phyloP scores from a whole-genome alignment of 306 rosid genomes.

The Mucuna pruriens region DNA sequence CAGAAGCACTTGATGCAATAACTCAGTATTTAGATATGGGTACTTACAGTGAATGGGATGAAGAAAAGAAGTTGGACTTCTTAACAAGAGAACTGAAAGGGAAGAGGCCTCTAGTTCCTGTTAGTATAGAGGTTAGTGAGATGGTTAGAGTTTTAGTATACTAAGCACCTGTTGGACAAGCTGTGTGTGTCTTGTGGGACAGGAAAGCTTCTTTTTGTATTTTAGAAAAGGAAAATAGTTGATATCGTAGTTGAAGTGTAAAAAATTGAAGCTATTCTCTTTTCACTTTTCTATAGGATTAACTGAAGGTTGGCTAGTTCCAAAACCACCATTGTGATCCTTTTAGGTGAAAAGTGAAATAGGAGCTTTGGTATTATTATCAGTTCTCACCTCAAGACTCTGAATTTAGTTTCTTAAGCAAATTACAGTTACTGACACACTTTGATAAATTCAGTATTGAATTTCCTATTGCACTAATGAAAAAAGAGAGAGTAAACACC shows the following conservation, averaged over 20 bases:
- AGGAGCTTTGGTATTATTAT: background rate
- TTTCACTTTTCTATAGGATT: background rate
- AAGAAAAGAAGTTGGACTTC: constrained; percentile 87
- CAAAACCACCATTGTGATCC: background rate
- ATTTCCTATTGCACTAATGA: background rate
- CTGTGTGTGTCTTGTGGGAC: constrained; percentile 8
- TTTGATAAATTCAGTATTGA: background rate
- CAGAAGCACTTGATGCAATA: constrained; percentile 89
- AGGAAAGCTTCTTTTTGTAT: background rate
- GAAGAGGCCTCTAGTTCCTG: constrained; percentile 91
- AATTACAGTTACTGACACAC: background rate
- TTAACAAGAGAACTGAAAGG: constrained; percentile 85
- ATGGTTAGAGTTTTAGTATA: constrained; percentile 12
- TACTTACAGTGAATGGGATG: constrained; percentile 92
- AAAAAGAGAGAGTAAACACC: background rate
- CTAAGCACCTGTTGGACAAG: background rate
- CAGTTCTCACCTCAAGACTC: background rate
- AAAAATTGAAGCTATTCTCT: constrained; percentile 9
- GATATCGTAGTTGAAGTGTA: background rate
- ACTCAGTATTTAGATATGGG: constrained; percentile 84
- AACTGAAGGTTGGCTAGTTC: constrained; percentile 1
- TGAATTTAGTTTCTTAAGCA: background rate
- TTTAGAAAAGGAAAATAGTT: constrained; percentile 12
- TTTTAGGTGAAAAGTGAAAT: constrained; percentile 25
- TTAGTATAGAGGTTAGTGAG: constrained; percentile 73